These are phyloP conservation scores for Austroboletus niveus DNA, from an alignment of 1,284 basidiomycete species.

Conservation along the genomic window DNA sequence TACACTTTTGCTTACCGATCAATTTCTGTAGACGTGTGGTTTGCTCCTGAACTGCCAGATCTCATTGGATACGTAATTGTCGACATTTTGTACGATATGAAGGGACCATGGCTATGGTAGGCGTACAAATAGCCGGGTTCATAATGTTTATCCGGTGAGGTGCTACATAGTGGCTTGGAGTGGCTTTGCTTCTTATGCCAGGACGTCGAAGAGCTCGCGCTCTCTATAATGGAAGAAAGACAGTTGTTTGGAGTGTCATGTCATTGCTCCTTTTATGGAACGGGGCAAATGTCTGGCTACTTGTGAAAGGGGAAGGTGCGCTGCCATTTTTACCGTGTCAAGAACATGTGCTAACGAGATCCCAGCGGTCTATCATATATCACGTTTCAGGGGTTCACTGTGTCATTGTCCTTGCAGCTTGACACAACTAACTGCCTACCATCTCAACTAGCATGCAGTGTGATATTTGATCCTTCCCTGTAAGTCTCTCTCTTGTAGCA, in stretches of 20 bases:
- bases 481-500: neutral
- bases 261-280: constrained; percentile 33
- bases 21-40: constrained; percentile 13
- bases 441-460: constrained; percentile 38
- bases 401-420: neutral
- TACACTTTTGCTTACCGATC: neutral
- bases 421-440: neutral
- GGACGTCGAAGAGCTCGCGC: constrained; percentile 10
- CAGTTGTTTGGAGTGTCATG: constrained; percentile 23
- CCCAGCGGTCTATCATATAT: constrained; percentile 19
- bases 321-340: neutral
- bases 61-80: constrained; percentile 14
- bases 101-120: constrained; percentile 44
- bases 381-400: constrained; percentile 12
- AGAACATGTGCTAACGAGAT: constrained; percentile 1
- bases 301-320: constrained; percentile 28
- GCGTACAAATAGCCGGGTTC: constrained; percentile 39
- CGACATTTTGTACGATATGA: constrained; percentile 36
- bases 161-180: neutral
- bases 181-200: neutral
- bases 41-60: neutral
- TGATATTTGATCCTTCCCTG: constrained; percentile 34
- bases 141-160: constrained; percentile 49
- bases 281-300: constrained; percentile 40
- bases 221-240: constrained; percentile 17